Evolutionary conservation across 768 basidiomycete genomes (phyloP).

Genomic region (Rhodotorula toruloides): DNA sequence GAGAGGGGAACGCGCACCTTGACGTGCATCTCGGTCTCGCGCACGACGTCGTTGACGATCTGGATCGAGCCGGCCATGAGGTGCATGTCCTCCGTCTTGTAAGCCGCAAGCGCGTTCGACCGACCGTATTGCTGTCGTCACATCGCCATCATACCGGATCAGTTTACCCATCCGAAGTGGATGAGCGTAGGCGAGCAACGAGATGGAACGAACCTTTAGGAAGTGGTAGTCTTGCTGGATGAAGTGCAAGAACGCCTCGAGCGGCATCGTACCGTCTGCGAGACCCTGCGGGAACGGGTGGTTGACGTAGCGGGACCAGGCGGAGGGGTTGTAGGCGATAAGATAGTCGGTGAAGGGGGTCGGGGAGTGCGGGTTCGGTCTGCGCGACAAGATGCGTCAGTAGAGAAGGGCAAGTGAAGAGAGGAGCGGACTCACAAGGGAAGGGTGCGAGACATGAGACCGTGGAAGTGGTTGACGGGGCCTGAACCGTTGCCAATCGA

Average conservation of each 20-base stretch:
- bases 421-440: slow-evolving; percentile 53
- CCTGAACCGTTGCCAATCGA: slow-evolving; percentile 70
- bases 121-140: slow-evolving; percentile 73
- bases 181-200: too few relatives aligned
- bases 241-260: slow-evolving; percentile 70
- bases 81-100: slow-evolving; percentile 64
- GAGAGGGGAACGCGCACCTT: slow-evolving; percentile 39
- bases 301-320: slow-evolving; percentile 71
- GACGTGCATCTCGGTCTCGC: slow-evolving; percentile 68
- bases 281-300: slow-evolving; percentile 78
- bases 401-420: slow-evolving; percentile 40
- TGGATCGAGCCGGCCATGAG: slow-evolving; percentile 61
- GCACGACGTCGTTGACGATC: slow-evolving; percentile 60
- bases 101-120: slow-evolving; percentile 71
- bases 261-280: slow-evolving; percentile 64
- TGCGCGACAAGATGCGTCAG: slow-evolving; percentile 60
- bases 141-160: too few relatives aligned
- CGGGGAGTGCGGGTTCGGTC: slow-evolving; percentile 64
- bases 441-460: slow-evolving; percentile 53
- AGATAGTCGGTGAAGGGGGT: slow-evolving; percentile 49
- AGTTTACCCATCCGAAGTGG: neutral
- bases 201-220: slow-evolving; percentile 28
- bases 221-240: slow-evolving; percentile 74
- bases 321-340: slow-evolving; percentile 48
- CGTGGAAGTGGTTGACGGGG: slow-evolving; percentile 79